Base-by-base conservation (phyloP, 73 alveolate genomes). In the Breviolum minutum region DNA sequence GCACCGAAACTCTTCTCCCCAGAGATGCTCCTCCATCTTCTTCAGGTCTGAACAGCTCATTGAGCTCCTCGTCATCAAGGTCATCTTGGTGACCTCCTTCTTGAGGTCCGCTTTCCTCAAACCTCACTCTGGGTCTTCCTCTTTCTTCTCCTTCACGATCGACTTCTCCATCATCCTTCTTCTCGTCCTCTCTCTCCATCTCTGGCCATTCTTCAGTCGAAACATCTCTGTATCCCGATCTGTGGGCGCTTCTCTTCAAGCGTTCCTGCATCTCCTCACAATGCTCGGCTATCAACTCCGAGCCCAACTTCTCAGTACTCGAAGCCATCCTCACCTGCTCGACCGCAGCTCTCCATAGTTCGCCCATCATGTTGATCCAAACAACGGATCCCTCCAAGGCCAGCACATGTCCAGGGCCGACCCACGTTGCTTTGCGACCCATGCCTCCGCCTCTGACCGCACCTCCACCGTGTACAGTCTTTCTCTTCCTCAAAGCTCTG, bases 351-450 rank as follows among this genome's bases (percentile, higher is more conserved):
- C 68, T 32, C 88, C 88, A 80, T 0, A 80, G 69, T 16, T 80
- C 88, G 5, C 88, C 88, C 16, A 80, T 19, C 88, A 80, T 80
- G 68, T 80, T 80, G 68, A 80, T 48, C 88, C 88, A 80, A 11
- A 80, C 88, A 4, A 80, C 27, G 1, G 88, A 80, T 0, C 88
- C 88, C 14, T 80, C 88, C 40, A 80, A 7, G 0, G 88, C 88
- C 88, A 80, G 13, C 0, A 77, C 86, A 77, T 77, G 63, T 11
- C 86, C 87, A 27, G 86, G 86, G 6, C 88, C 88, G 9, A 80
- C 88, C 88, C 88, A 32, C 2, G 66, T 80, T 13, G 88, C 88
- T 40, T 12, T 80, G 0, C 88, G 7, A 2, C 88, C 88, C 16
- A 80, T 26, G 1, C 88, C 88, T 4, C 11, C 69, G 11, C 88